Base-by-base conservation (phyloP, 352 stramenopile species). In the Phytophthora cryptogea region DNA sequence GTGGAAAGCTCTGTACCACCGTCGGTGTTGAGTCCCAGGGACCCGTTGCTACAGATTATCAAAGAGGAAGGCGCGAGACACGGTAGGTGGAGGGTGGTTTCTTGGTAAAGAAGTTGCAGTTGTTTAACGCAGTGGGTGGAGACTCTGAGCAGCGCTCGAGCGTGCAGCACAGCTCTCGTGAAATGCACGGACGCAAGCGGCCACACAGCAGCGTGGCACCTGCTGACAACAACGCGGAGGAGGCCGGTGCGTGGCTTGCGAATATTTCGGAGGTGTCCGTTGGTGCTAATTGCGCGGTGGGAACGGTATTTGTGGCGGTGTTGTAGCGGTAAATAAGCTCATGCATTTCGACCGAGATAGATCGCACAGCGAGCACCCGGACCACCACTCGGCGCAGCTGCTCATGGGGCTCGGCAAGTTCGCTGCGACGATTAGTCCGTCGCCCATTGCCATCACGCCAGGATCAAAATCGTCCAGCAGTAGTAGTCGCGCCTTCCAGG, bases 351-450 rank as follows among this genome's bases (percentile, higher is more conserved):
- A 67, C 45, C 37, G 46, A n/a, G 26, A 63, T 45, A 36, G 33
- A 35, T 40, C 11, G 28, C 53, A 68, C 16, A 11, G 69, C 26
- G 64, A 68, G 5, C 55, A 72, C 2, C 32, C 49, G 6, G 75
- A 88, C 40, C 66, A 77, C 27, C 75, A 86, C 14, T 89, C 80
- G 4, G 80, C 77, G 2, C 55, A 83, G 42, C 61, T 89, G 20
- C 41, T 89, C 28, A 86, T 89, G 35, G 77, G 71, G 3, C 65
- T 89, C 9, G 77, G 75, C 39, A 77, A 74, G 20, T 60, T 27
- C 27, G 20, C 57, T 28, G 63, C 41, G 13, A 59, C 58, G 5
- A 66, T 58, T 33, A 72, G 43, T 44, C 48, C 58, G 8, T 66
- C 63, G 8, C 47, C 50, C 2, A 54, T 54, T 16, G 36, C n/a